A percentile compares a stretch with the other conserved stretches of the same genome.
Conservation (phyloP, 345 rosid genomes). For the Eucalyptus pauciflora region DNA sequence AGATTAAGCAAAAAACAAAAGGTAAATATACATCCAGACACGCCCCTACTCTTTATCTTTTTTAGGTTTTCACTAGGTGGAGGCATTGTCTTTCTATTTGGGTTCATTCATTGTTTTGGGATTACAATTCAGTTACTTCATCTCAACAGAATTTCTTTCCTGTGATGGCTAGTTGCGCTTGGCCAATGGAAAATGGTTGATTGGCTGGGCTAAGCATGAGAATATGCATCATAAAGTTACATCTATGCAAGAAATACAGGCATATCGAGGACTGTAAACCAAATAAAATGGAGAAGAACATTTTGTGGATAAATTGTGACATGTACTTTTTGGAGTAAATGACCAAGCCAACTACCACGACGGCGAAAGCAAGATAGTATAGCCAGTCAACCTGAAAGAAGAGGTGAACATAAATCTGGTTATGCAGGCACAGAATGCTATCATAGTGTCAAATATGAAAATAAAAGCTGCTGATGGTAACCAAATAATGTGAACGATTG, state of each 20-base stretch:
- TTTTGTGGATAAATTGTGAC: not conserved
- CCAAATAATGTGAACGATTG: not conserved
- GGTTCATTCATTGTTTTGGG: not conserved
- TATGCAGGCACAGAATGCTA: not conserved
- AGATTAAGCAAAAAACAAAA: not conserved
- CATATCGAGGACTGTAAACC: not conserved
- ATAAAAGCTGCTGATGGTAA: not conserved
- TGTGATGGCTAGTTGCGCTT: not conserved
- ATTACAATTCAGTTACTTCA: not conserved
- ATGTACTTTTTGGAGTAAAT: conserved; percentile 28
- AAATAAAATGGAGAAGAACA: not conserved
- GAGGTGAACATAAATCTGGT: not conserved
- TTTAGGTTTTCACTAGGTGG: not conserved
- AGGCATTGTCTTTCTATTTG: not conserved
- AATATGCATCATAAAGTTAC: not conserved
- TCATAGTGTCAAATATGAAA: not conserved
- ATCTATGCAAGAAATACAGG: not conserved
- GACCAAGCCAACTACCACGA: conserved; percentile 28
- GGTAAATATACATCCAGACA: not conserved
- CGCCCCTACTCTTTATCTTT: not conserved
- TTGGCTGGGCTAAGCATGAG: not conserved
- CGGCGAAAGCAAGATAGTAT: conserved; percentile 27
- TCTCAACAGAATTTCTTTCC: not conserved
- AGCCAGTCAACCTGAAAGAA: conserved; percentile 45
- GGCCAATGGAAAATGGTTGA: not conserved